phyloP scores from a whole-genome alignment of 345 rosid species.

The Camelina sativa region DNA sequence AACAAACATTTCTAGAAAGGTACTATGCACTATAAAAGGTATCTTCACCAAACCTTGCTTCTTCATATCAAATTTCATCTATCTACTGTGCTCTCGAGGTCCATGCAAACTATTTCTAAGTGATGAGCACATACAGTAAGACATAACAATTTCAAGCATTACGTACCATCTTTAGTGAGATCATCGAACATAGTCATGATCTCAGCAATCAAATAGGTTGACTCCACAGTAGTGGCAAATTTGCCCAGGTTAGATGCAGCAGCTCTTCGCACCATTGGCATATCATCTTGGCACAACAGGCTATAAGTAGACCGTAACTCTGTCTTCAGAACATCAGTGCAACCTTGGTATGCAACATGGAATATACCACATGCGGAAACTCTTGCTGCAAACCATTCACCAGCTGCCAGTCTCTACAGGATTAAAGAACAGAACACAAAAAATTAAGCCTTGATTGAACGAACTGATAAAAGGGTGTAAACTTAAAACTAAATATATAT shows the following conservation, averaged over 20 bases:
- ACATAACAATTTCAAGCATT: background rate
- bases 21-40: background rate
- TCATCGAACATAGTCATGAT: constrained; percentile 90
- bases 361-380: constrained; percentile 92
- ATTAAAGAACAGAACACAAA: background rate
- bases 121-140: background rate
- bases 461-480: background rate
- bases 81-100: background rate
- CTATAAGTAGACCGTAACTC: constrained; percentile 74
- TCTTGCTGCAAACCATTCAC: constrained; percentile 98
- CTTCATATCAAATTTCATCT: constrained; percentile 13
- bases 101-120: constrained; percentile 11
- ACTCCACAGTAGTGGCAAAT: constrained; percentile 91
- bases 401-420: constrained; percentile 84
- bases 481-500: background rate
- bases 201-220: constrained; percentile 72
- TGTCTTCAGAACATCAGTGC: constrained; percentile 72
- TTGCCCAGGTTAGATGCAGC: constrained; percentile 95
- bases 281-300: constrained; percentile 92
- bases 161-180: constrained; percentile 93
- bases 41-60: background rate
- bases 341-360: constrained; percentile 88
- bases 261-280: constrained; percentile 99
- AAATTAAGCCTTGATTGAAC: background rate
- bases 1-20: background rate